Percentiles rank a stretch among this genome's conserved stretches.
Evolutionary conservation across 2,329 filamentous ascomycete species (phyloP).

Genomic region (Sporothrix brasiliensis): DNA sequence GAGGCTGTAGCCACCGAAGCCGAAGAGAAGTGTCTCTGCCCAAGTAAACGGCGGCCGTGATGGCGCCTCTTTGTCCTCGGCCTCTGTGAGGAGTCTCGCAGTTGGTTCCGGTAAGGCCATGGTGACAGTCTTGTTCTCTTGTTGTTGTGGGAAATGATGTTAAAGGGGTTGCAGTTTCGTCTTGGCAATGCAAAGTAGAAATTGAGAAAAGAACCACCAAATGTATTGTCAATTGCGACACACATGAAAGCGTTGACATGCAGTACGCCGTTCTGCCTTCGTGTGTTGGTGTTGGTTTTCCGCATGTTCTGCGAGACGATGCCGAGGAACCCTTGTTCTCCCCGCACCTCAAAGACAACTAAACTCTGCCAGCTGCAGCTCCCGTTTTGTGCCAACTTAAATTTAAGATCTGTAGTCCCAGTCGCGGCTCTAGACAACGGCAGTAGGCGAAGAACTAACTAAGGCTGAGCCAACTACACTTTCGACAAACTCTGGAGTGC

Average conservation of each 20-base stretch:
- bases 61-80: constrained; percentile 1
- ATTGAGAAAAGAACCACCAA: not conserved
- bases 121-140: not conserved
- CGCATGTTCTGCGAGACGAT: not conserved
- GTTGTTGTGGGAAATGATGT: not conserved
- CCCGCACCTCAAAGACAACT: not conserved
- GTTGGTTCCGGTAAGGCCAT: not conserved
- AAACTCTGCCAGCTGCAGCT: not conserved
- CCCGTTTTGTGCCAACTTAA: not conserved
- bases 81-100: not conserved
- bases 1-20: constrained; percentile 29
- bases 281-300: not conserved
- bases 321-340: not conserved
- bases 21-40: not conserved
- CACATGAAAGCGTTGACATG: not conserved
- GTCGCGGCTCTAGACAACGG: too few species aligned
- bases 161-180: not conserved
- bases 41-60: constrained; percentile 26
- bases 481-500: too few species aligned
- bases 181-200: not conserved
- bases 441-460: too few species aligned
- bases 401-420: too few species aligned
- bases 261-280: not conserved
- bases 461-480: too few species aligned
- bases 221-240: not conserved